Conservation (phyloP, 495 filamentous ascomycete genomes). For the Melanomma pulvis-pyrius region DNA sequence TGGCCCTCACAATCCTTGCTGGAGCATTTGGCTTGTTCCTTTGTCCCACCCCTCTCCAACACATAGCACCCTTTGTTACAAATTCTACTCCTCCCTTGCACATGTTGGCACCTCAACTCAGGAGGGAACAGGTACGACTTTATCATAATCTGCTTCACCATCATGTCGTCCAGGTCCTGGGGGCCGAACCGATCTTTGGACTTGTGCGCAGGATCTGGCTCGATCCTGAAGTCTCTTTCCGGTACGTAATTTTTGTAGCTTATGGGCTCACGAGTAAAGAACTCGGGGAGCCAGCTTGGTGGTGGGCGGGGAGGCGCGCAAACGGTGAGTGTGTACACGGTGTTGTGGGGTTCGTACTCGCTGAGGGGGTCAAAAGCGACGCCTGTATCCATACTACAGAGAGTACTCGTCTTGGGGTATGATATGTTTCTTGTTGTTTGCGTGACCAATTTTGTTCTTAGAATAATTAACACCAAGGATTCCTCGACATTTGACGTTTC, state of each 20-base stretch:
- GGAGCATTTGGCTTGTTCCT: background rate
- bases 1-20: background rate
- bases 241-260: background rate
- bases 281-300: background rate
- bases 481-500: too few relatives aligned
- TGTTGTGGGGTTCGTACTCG: conserved; percentile 2
- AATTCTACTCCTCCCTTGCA: background rate
- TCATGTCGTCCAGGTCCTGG: background rate
- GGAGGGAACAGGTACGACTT: background rate
- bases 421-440: too few relatives aligned
- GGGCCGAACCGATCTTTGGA: too few relatives aligned
- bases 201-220: too few relatives aligned
- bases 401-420: too few relatives aligned
- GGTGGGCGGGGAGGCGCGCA: conserved; percentile 47
- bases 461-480: too few relatives aligned
- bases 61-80: conserved; percentile 5
- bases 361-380: background rate
- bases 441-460: too few relatives aligned
- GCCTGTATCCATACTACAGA: background rate
- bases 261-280: background rate
- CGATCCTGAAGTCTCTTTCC: too few relatives aligned
- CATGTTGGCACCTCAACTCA: conserved; percentile 6
- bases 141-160: background rate
- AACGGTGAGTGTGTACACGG: conserved; percentile 1
- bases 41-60: conserved; percentile 3